Conservation (phyloP, 306 rosid species). For the Cucumis melo region DNA sequence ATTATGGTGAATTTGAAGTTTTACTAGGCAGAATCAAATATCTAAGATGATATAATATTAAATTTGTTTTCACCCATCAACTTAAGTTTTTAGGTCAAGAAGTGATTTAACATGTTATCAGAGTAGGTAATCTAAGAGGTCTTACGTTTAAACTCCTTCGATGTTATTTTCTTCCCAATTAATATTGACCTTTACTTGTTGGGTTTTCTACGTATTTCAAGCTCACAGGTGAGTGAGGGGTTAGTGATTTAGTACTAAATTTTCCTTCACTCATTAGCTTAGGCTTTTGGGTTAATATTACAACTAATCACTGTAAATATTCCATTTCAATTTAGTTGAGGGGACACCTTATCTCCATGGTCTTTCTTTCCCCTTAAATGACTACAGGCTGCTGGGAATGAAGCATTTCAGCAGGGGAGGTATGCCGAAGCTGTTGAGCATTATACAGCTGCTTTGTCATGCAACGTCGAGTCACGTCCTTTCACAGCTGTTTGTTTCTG, state of each 20-base stretch:
- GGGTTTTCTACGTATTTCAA: too few relatives aligned
- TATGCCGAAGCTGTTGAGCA: conserved; percentile 74
- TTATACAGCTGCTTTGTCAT: conserved; percentile 70
- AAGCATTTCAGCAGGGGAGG: conserved; percentile 86
- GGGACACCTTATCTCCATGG: not conserved
- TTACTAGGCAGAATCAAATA: not conserved
- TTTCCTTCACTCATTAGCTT: too few relatives aligned
- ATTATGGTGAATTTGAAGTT: not conserved
- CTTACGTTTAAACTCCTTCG: too few relatives aligned
- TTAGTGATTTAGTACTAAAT: too few relatives aligned
- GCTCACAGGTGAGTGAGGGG: too few relatives aligned
- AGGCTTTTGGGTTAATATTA: too few relatives aligned
- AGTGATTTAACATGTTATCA: too few relatives aligned
- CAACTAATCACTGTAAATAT: not conserved
- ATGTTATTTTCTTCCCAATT: too few relatives aligned
- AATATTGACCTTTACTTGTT: too few relatives aligned
- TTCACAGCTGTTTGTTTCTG: conserved; percentile 86
- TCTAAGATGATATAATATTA: not conserved
- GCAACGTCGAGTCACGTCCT: conserved; percentile 71
- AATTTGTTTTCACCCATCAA: too few relatives aligned
- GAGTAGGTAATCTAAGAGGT: too few relatives aligned
- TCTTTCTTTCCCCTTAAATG: not conserved
- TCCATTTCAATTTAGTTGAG: not conserved
- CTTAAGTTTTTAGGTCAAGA: too few relatives aligned
- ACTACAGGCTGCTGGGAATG: conserved; percentile 81